Evolutionary conservation across 2,329 filamentous ascomycete species (phyloP).

Genomic region (Colletotrichum sp.): DNA sequence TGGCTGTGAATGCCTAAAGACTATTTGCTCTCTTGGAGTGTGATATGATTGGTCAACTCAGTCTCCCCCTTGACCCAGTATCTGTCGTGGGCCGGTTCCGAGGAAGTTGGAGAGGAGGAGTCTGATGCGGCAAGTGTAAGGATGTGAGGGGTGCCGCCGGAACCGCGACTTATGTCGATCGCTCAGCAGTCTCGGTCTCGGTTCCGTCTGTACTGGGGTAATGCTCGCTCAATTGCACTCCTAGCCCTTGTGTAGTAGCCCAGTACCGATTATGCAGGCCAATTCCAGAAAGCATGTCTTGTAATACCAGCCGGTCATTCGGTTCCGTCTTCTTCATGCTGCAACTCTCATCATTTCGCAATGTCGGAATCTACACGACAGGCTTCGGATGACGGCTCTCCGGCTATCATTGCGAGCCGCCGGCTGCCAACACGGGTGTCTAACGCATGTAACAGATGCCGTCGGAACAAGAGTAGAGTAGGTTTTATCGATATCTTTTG

Average conservation of each 20-base stretch:
- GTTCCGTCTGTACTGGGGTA: background rate
- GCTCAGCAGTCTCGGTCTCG: background rate
- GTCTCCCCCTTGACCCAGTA: background rate
- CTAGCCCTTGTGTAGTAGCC: background rate
- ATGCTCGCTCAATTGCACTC: background rate
- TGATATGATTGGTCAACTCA: background rate
- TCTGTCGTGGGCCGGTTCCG: background rate
- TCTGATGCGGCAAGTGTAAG: background rate
- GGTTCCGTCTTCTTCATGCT: background rate
- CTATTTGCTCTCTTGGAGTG: background rate
- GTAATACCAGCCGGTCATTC: background rate
- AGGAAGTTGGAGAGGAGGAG: background rate
- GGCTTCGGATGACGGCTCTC: background rate
- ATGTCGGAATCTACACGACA: background rate
- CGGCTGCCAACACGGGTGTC: background rate
- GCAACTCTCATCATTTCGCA: background rate
- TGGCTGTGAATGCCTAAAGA: background rate
- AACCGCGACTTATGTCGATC: background rate
- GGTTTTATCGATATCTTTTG: background rate
- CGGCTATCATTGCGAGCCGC: background rate
- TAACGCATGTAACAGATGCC: background rate
- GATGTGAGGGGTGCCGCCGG: background rate
- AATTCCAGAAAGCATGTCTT: background rate
- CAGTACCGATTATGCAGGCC: background rate
- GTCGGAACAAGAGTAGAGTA: background rate